Conservation (phyloP, 345 rosid genomes). For the Bruguiera parviflora region DNA sequence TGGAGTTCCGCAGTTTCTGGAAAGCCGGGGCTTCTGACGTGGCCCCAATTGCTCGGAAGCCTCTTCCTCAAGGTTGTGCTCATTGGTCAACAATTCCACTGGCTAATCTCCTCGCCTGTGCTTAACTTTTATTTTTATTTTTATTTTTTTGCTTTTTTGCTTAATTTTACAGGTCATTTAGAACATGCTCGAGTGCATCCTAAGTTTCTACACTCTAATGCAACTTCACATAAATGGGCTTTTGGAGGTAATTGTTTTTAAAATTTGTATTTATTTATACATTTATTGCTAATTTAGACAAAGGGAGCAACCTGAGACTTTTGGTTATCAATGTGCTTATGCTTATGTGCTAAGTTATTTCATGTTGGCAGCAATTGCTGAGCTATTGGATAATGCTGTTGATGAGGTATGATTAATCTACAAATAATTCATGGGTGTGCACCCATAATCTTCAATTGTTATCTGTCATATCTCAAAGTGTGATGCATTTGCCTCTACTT, state of each 20-base stretch:
- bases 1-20: constrained; percentile 78
- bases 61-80: constrained; percentile 28
- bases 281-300: not conserved
- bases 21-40: constrained; percentile 57
- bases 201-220: constrained; percentile 95
- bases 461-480: too few relatives aligned
- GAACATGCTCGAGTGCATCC: constrained; percentile 96
- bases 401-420: constrained; percentile 60
- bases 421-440: not conserved
- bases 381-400: constrained; percentile 91
- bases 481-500: too few relatives aligned
- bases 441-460: too few relatives aligned
- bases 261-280: not conserved
- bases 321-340: not conserved
- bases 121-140: not conserved
- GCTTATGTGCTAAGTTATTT: not conserved
- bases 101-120: not conserved
- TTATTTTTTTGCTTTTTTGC: constrained; percentile 1
- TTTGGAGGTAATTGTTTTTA: constrained; percentile 68
- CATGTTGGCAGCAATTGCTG: constrained; percentile 80
- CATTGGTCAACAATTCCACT: constrained; percentile 1
- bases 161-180: constrained; percentile 41
- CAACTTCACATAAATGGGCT: constrained; percentile 99
- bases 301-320: not conserved
- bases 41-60: constrained; percentile 17